Conservation (phyloP, 2,329 filamentous ascomycete species). For the Macrophomina phaseolina region DNA sequence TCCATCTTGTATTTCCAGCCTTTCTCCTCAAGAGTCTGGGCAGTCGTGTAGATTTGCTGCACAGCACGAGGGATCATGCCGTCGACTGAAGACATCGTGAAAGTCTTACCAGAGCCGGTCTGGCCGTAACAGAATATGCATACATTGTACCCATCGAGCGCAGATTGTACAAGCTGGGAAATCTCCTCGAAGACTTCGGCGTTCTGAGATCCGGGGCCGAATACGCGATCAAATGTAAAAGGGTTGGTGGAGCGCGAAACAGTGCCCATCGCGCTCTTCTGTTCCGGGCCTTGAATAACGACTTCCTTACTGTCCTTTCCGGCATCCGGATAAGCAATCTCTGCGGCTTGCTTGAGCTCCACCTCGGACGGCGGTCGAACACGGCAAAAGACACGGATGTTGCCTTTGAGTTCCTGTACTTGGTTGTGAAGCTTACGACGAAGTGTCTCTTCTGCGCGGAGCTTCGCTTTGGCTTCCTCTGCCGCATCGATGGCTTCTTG, state of each 20-base stretch:
- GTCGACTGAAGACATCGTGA: slow-evolving; percentile 90
- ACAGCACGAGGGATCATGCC: slow-evolving; percentile 97
- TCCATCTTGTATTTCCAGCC: slow-evolving; percentile 96
- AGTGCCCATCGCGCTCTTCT: slow-evolving; percentile 79
- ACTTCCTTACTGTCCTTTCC: slow-evolving; percentile 88
- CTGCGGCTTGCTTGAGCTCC: slow-evolving; percentile 69
- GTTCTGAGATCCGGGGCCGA: slow-evolving; percentile 78
- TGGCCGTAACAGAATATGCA: slow-evolving; percentile 99
- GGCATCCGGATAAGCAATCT: slow-evolving; percentile 78
- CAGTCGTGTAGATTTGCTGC: slow-evolving; percentile 89
- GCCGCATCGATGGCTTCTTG: slow-evolving; percentile 76
- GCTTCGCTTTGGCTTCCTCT: slow-evolving; percentile 75
- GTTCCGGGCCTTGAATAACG: slow-evolving; percentile 79
- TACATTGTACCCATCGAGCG: slow-evolving; percentile 96
- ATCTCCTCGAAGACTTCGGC: slow-evolving; percentile 93
- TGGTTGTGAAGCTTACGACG: slow-evolving; percentile 94
- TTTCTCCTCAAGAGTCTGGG: slow-evolving; percentile 81
- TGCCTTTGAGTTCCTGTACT: slow-evolving; percentile 96
- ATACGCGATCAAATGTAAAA: slow-evolving; percentile 94
- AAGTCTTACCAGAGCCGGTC: slow-evolving; percentile 95
- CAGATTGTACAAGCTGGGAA: slow-evolving; percentile 93
- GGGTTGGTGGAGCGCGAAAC: slow-evolving; percentile 78
- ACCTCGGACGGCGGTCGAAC: slow-evolving; percentile 75
- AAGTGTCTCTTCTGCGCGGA: slow-evolving; percentile 89
- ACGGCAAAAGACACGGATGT: slow-evolving; percentile 97